phyloP scores from a whole-genome alignment of 1,139 yeast genomes.

The Debaryomyces sp. region DNA sequence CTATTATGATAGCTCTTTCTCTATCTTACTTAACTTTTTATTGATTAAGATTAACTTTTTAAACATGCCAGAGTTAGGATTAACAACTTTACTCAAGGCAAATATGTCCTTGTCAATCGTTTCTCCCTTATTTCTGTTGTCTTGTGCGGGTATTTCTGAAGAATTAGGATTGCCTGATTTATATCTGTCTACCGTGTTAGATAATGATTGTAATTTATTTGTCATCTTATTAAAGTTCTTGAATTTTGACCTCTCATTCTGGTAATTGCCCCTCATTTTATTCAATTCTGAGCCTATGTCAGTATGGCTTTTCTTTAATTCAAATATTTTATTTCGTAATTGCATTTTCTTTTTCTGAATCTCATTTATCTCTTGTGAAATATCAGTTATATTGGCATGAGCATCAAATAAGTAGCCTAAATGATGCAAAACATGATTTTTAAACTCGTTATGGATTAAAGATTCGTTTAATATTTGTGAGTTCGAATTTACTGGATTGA shows the following conservation, averaged over 20 bases:
- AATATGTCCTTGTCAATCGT: conserved; percentile 16
- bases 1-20: conserved; percentile 14
- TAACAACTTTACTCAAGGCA: conserved; percentile 28
- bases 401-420: conserved; percentile 35
- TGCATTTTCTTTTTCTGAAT: conserved; percentile 45
- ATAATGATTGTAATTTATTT: neutral
- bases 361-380: conserved; percentile 37
- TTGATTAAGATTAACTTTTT: conserved; percentile 38
- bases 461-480: conserved; percentile 23
- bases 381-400: conserved; percentile 45
- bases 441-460: conserved; percentile 32
- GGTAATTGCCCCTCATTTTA: conserved; percentile 34
- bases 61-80: conserved; percentile 44
- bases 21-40: conserved; percentile 29
- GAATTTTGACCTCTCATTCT: conserved; percentile 24
- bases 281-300: conserved; percentile 44
- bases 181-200: neutral
- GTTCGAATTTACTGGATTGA: conserved; percentile 23
- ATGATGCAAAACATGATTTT: conserved; percentile 32
- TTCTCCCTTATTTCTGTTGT: conserved; percentile 9
- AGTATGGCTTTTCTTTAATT: conserved; percentile 40
- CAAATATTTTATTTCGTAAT: conserved; percentile 41
- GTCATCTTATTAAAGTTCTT: conserved; percentile 19
- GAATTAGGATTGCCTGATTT: neutral
- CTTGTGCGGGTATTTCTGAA: neutral